These are phyloP conservation scores for Blastomyces gilchristii DNA, from an alignment of 2,329 filamentous ascomycete genomes.

Conservation along the genomic window DNA sequence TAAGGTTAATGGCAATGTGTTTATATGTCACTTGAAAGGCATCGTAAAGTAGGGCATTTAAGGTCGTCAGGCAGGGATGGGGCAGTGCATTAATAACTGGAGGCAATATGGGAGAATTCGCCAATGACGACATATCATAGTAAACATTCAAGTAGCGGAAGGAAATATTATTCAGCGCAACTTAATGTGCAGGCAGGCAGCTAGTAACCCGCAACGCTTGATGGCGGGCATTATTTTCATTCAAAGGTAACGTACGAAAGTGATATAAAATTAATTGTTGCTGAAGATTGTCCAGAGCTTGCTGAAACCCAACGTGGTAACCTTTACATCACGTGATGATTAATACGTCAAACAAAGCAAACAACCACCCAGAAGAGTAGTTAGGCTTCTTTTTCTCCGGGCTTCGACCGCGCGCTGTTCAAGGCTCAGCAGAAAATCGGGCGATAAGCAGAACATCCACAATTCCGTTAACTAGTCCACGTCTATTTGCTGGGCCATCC, in stretches of 20 bases:
- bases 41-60: not conserved
- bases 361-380: not conserved
- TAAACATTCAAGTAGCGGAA: too few relatives aligned
- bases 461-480: not conserved
- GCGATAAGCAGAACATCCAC: slow-evolving; percentile 1
- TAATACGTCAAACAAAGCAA: not conserved
- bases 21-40: not conserved
- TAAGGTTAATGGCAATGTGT: too few relatives aligned
- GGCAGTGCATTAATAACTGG: not conserved
- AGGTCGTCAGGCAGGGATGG: not conserved
- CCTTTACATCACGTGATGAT: not conserved
- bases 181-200: too few relatives aligned
- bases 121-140: too few relatives aligned
- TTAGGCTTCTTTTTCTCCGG: not conserved
- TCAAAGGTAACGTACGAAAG: too few relatives aligned
- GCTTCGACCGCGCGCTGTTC: not conserved
- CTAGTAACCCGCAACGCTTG: too few relatives aligned
- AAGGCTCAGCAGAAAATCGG: not conserved
- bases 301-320: too few relatives aligned
- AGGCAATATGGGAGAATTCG: not conserved
- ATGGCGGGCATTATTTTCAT: too few relatives aligned
- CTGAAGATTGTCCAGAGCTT: too few relatives aligned
- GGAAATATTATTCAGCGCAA: too few relatives aligned
- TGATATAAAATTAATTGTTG: too few relatives aligned
- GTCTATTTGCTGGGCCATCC: slow-evolving; percentile 1